These are phyloP conservation scores for Cordyceps fumosorosea DNA, from an alignment of 2,329 filamentous ascomycete species.

Conservation along the genomic window DNA sequence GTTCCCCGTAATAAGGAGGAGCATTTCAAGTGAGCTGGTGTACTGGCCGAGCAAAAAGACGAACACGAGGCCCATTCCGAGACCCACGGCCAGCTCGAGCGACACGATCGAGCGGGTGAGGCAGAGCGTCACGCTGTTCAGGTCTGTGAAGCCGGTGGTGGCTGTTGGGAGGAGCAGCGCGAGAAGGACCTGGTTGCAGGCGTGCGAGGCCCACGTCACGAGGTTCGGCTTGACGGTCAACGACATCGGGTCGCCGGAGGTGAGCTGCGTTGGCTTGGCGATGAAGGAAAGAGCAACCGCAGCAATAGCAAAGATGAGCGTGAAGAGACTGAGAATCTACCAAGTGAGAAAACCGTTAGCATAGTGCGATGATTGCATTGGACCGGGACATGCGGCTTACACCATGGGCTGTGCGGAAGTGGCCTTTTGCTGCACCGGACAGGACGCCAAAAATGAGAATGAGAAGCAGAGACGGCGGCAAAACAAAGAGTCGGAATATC, in stretches of 20 bases:
- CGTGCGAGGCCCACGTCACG: slow-evolving; percentile 12
- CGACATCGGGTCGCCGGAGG: neutral
- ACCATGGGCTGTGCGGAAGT: slow-evolving; percentile 25
- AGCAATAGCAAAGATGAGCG: slow-evolving; percentile 20
- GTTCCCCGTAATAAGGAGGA: slow-evolving; percentile 13
- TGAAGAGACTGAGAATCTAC: slow-evolving; percentile 24
- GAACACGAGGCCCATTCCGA: slow-evolving; percentile 21
- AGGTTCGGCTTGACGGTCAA: neutral
- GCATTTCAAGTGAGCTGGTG: slow-evolving; percentile 19
- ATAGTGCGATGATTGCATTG: rapidly evolving
- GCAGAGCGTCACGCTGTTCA: slow-evolving; percentile 23
- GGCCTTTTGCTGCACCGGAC: slow-evolving; percentile 16
- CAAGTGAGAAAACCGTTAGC: neutral
- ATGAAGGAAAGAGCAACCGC: slow-evolving; percentile 21
- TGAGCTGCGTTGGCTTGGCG: slow-evolving; percentile 15
- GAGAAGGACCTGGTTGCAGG: slow-evolving; percentile 23
- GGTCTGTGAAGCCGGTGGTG: slow-evolving; percentile 24
- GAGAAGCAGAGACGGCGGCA: slow-evolving; percentile 21
- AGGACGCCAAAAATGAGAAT: slow-evolving; percentile 24
- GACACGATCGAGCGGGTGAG: slow-evolving; percentile 21
- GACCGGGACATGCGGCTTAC: slow-evolving; percentile 17
- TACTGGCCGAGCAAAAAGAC: slow-evolving; percentile 20
- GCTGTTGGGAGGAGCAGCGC: slow-evolving; percentile 18
- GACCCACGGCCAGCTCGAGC: slow-evolving; percentile 20
- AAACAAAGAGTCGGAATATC: slow-evolving; percentile 22